A percentile compares a stretch with the other conserved stretches of the same genome.
Evolutionary conservation across 2,329 filamentous ascomycete genomes (phyloP).

Genomic region (Xylaria sp.): DNA sequence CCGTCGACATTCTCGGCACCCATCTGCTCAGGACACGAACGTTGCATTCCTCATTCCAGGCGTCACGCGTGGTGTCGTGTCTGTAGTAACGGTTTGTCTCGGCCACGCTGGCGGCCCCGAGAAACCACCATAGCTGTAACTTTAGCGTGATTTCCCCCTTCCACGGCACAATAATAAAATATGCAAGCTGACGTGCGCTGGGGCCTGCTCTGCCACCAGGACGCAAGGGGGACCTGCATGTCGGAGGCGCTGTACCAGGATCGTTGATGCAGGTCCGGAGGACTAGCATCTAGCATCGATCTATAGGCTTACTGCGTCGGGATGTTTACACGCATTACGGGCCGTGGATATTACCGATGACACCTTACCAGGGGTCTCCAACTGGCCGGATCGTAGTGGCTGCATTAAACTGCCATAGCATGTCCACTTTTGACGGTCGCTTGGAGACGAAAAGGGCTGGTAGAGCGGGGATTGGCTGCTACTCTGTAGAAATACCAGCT

Average conservation of each 20-base stretch:
- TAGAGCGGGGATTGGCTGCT: not conserved
- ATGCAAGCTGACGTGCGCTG: slow-evolving; percentile 20
- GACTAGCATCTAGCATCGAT: not conserved
- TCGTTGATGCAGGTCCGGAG: slow-evolving; percentile 23
- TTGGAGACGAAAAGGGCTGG: not conserved
- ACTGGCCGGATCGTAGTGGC: slow-evolving; percentile 8
- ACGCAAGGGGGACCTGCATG: slow-evolving; percentile 15
- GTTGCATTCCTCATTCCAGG: slow-evolving; percentile 2
- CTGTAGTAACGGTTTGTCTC: not conserved
- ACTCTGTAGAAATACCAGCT: slow-evolving; percentile 9
- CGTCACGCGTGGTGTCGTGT: slow-evolving; percentile 5
- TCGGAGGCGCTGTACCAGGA: not conserved
- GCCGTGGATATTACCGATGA: slow-evolving; percentile 14
- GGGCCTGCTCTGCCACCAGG: not conserved
- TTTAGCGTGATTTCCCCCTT: not conserved
- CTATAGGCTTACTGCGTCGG: slow-evolving; percentile 6
- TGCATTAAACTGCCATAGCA: not conserved
- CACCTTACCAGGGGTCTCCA: not conserved
- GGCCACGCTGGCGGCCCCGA: slow-evolving; percentile 1
- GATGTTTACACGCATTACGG: not conserved
- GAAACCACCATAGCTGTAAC: slow-evolving; percentile 10
- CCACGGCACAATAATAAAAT: not conserved
- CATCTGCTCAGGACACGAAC: not conserved
- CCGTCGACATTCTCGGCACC: not conserved
- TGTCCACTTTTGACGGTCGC: slow-evolving; percentile 21